Evolutionary conservation across 306 rosid species (phyloP), one percentile per base, ranked within the genome.

Genomic region (Astragalus membranaceus): DNA sequence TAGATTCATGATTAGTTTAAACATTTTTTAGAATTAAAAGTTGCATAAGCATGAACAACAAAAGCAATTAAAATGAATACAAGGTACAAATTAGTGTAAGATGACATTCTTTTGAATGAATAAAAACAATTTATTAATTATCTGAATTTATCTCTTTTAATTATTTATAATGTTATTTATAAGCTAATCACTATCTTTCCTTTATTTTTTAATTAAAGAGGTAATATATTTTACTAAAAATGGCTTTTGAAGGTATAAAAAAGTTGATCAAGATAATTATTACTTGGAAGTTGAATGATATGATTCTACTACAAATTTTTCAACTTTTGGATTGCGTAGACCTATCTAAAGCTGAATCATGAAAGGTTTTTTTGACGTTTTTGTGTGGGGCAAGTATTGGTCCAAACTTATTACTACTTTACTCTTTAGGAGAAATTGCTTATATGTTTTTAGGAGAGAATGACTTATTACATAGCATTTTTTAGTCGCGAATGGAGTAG

Each of bases 251-350:
- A 26, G 30, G 8, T 26, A 26, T 14, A 15, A 42, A 30, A 12
- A 59, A 43, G 14, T 42, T 65, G 54, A 4, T 59, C 42, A 5
- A 26, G 58, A 9, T 57, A 70, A 70, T 57, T 56, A 57, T 70
- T 26, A 56, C 13, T 57, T 56, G 1, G 4, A 70, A 30, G n/a
- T 56, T 49, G 26, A 72, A 49, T 72, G 69, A 72, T 48, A 32
- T 58, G 11, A 59, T 7, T 20, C 60, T 35, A 49, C 50, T 58
- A 61, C 43, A 14, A 55, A 43, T 56, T 70, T 56, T 73, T 29
- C 63, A 9, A 62, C 54, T 14, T 73, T 50, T 37, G 35, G 70
- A 62, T 50, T 62, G 77, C 70, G 29, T 63, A 15, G 47, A 17
- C 32, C 13, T 44, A 39, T 37, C 12, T 37, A 51, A 73, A 73